Evolutionary conservation across 257 asterid species (phyloP).

Genomic region (Primulina tabacum): DNA sequence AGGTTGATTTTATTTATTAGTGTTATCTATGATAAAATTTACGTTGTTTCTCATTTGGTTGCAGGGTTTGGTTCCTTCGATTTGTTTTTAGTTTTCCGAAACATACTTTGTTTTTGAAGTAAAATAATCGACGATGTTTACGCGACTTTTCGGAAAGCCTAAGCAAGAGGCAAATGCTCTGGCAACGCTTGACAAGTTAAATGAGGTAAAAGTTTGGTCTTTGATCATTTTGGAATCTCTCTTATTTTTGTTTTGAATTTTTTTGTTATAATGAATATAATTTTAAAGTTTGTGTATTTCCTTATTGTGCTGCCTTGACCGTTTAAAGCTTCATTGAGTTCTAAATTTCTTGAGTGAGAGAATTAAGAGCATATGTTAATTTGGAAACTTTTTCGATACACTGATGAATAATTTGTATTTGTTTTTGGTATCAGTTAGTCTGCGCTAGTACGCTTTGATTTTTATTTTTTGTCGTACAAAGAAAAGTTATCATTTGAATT

Average conservation of each 20-base stretch:
- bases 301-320: no score
- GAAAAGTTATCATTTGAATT: no score
- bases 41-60: constrained; percentile 19
- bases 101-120: constrained; percentile 16
- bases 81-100: background rate
- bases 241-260: background rate
- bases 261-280: background rate
- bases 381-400: no score
- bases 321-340: no score
- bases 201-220: constrained; percentile 45
- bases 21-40: constrained; percentile 24
- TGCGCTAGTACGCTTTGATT: no score
- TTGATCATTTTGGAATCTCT: constrained; percentile 11
- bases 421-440: no score
- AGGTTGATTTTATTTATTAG: constrained; percentile 5
- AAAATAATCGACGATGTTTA: constrained; percentile 48
- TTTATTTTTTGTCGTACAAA: background rate
- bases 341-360: no score
- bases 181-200: constrained; percentile 66
- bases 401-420: no score
- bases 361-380: no score
- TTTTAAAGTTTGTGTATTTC: background rate
- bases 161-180: constrained; percentile 65
- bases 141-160: constrained; percentile 66
- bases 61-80: constrained; percentile 31